Evolutionary conservation across 148 eudicot genomes (phyloP).

Genomic region (Fagopyrum tataricum): DNA sequence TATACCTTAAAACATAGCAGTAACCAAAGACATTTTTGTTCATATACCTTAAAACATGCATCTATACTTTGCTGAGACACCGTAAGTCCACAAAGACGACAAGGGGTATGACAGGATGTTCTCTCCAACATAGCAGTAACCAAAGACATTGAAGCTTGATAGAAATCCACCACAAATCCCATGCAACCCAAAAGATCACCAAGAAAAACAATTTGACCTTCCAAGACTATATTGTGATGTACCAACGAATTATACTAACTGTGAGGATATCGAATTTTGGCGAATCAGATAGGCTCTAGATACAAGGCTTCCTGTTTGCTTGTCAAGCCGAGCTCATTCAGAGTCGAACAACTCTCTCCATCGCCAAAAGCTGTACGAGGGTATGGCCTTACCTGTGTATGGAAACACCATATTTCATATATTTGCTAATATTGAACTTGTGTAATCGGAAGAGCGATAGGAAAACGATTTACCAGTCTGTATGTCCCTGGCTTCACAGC

Average conservation of each 20-base stretch:
- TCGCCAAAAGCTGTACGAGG: slow-evolving; percentile 79
- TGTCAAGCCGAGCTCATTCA: slow-evolving; percentile 70
- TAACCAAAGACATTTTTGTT: no score
- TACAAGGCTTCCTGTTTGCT: slow-evolving; percentile 22
- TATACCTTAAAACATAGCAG: no score
- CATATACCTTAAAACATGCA: no score
- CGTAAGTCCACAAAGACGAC: neutral
- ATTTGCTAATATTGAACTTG: no score
- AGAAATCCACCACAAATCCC: no score
- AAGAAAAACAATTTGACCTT: neutral
- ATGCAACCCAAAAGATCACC: neutral
- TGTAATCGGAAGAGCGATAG: neutral
- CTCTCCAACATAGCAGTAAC: neutral
- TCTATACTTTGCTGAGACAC: neutral
- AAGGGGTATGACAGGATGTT: neutral
- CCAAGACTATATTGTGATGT: neutral
- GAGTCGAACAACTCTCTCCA: slow-evolving; percentile 48
- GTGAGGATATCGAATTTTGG: neutral
- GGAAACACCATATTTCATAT: neutral
- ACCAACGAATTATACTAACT: neutral
- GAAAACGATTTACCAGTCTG: slow-evolving; percentile 52
- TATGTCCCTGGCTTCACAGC: slow-evolving; percentile 73
- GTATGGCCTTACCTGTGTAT: slow-evolving; percentile 71
- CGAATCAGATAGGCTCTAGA: slow-evolving; percentile 10
- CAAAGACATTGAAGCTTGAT: no score